Percentiles rank a stretch among this genome's conserved stretches.
These are phyloP conservation scores for Cicer bijugum DNA, from an alignment of 306 rosid genomes.

Conservation along the genomic window DNA sequence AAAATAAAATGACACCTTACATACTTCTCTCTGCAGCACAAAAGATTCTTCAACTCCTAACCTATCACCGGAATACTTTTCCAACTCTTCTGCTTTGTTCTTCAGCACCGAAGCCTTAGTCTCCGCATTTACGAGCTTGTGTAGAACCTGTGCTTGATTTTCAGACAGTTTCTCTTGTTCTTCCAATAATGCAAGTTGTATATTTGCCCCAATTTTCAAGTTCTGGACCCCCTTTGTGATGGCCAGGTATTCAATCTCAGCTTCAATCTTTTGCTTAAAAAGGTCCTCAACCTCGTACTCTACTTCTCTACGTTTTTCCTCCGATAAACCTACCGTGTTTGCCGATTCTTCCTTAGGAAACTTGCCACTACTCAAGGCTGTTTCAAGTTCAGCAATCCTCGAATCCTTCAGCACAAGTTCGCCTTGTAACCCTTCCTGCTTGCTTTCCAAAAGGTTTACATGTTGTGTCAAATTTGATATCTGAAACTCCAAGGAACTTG, in stretches of 20 bases:
- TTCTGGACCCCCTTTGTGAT: conserved; percentile 52
- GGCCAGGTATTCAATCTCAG: conserved; percentile 68
- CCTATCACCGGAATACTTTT: conserved; percentile 55
- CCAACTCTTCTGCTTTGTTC: conserved; percentile 60
- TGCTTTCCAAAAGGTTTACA: conserved; percentile 58
- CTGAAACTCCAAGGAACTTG: conserved; percentile 60
- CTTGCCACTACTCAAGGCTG: conserved; percentile 51
- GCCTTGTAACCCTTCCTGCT: conserved; percentile 56
- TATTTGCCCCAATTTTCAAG: conserved; percentile 50
- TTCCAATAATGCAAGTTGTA: conserved; percentile 49
- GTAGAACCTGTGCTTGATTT: conserved; percentile 57
- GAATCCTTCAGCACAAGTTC: conserved; percentile 59
- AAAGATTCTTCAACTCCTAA: conserved; percentile 61
- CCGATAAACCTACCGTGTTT: conserved; percentile 48
- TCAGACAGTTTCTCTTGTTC: conserved; percentile 60
- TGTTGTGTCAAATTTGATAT: conserved; percentile 61
- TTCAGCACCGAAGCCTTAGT: conserved; percentile 60
- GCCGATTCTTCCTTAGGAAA: conserved; percentile 57
- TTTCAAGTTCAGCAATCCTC: conserved; percentile 71
- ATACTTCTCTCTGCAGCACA: conserved; percentile 59
- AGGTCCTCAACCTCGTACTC: conserved; percentile 57
- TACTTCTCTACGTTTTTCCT: conserved; percentile 48
- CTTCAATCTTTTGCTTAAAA: conserved; percentile 73
- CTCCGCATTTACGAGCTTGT: conserved; percentile 58
- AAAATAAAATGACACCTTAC: conserved; percentile 64